A percentile compares a stretch with the other conserved stretches of the same genome.
Evolutionary conservation across 1,139 yeast species (phyloP).

Genomic region (Debaryomyces psychrophilus): DNA sequence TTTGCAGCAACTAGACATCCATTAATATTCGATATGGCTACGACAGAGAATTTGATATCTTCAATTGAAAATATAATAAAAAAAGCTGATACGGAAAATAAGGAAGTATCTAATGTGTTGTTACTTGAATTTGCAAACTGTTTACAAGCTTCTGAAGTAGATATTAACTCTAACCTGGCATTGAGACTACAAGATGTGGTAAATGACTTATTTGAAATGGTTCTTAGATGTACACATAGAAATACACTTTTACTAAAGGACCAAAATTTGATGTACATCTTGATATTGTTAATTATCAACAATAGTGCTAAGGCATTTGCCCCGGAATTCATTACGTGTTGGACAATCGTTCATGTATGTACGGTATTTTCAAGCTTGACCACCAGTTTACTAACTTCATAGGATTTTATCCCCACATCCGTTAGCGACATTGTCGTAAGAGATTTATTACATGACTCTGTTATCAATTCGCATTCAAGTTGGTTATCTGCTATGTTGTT

Average conservation of each 20-base stretch:
- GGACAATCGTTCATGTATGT: slow-evolving; percentile 15
- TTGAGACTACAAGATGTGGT: background rate
- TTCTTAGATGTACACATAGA: background rate
- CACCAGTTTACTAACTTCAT: slow-evolving; percentile 7
- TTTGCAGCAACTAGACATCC: background rate
- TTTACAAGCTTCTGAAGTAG: background rate
- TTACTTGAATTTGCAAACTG: background rate
- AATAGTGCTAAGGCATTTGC: background rate
- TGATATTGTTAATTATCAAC: background rate
- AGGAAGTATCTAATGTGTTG: background rate
- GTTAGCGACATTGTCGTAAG: background rate
- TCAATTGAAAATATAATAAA: background rate
- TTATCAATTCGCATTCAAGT: background rate
- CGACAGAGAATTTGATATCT: background rate
- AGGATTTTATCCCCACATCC: slow-evolving; percentile 1
- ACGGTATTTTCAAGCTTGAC: background rate
- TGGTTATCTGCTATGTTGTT: slow-evolving; percentile 10
- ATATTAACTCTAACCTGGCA: background rate
- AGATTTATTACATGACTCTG: slow-evolving; percentile 4
- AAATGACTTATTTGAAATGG: background rate
- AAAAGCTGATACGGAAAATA: background rate
- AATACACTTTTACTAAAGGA: background rate
- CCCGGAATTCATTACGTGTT: slow-evolving; percentile 8
- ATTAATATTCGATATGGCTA: background rate
- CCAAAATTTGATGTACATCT: background rate